A percentile compares a stretch with the other conserved stretches of the same genome.
Evolutionary conservation across 768 basidiomycete genomes (phyloP).

Genomic region (Amanita pseudoporphyria): DNA sequence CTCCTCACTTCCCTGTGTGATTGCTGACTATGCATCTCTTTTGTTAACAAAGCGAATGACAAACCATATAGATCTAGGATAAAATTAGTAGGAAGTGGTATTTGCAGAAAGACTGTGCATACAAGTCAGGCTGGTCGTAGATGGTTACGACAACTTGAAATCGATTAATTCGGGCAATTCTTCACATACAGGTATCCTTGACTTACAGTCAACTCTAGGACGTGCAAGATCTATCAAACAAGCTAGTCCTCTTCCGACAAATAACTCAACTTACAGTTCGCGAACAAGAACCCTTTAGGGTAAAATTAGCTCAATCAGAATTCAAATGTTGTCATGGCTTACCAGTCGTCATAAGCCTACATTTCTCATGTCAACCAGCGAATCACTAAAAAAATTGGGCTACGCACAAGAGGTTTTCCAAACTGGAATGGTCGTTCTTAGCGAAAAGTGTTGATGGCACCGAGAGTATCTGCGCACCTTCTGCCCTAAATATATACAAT

Average conservation of each 20-base stretch:
- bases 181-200: not conserved
- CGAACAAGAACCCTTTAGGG: slow-evolving; percentile 53
- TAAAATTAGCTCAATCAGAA: not conserved
- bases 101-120: slow-evolving; percentile 19
- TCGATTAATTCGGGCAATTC: not conserved
- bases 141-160: slow-evolving; percentile 61
- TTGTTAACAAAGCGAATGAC: slow-evolving; percentile 15
- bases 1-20: slow-evolving; percentile 78
- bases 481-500: slow-evolving; percentile 94
- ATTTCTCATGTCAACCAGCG: not conserved
- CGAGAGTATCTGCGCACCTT: slow-evolving; percentile 42
- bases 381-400: not conserved
- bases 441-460: not conserved
- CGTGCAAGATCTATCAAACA: not conserved
- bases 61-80: slow-evolving; percentile 69
- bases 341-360: slow-evolving; percentile 36
- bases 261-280: slow-evolving; percentile 49
- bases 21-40: not conserved
- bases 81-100: not conserved
- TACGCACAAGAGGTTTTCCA: slow-evolving; percentile 63
- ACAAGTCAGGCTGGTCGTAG: slow-evolving; percentile 73
- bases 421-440: slow-evolving; percentile 32
- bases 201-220: slow-evolving; percentile 62
- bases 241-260: not conserved
- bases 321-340: slow-evolving; percentile 1